Evolutionary conservation across 352 stramenopile genomes (phyloP), one percentile per base, ranked within the genome.

Genomic region (Phytophthora citrophthora): DNA sequence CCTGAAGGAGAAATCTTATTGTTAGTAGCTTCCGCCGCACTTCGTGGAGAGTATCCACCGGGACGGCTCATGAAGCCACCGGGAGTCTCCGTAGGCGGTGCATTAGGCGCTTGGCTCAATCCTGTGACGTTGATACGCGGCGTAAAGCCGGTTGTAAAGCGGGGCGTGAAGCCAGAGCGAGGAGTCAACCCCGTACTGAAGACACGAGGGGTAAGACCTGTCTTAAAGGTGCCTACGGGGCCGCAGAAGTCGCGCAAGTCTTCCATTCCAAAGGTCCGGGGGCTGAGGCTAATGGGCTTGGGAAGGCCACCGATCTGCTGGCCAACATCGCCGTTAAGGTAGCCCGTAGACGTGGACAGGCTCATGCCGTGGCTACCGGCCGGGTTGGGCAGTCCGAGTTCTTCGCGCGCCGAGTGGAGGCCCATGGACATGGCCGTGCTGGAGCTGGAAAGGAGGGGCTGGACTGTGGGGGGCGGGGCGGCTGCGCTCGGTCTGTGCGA

Each of bases 191-290:
- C 86, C 32, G 86, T 94, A 54, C 77, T 90, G 66, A 94, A 94
- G 44, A 91, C 77, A 16, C 86, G 86, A 13, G 86, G 86, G 11
- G 86, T 94, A 12, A 94, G 57, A 2, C 86, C 86, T 13, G 86
- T 94, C 78, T 93, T 93, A 81, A 94, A 94, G 20, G 82, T 72
- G 40, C 86, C 86, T 4, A 93, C 72, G 6, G 86, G 83, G 11
- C 83, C 83, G 51, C 83, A 91, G 60, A 94, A 94, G 61, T 94
- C 84, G 44, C 84, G 84, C 53, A 94, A 59, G 53, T 94, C 86
- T 55, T 94, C 86, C 86, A 94, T 94, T 31, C 84, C 84, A 45
- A 94, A 93, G 3, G 81, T 92, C 16, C 86, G 78, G 39, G 86
- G 86, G 29, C 81, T 91, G 29, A 94, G 83, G 45, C 79, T 84